Base-by-base conservation (phyloP, 2,329 filamentous ascomycete genomes). In the Epichloe typhina region DNA sequence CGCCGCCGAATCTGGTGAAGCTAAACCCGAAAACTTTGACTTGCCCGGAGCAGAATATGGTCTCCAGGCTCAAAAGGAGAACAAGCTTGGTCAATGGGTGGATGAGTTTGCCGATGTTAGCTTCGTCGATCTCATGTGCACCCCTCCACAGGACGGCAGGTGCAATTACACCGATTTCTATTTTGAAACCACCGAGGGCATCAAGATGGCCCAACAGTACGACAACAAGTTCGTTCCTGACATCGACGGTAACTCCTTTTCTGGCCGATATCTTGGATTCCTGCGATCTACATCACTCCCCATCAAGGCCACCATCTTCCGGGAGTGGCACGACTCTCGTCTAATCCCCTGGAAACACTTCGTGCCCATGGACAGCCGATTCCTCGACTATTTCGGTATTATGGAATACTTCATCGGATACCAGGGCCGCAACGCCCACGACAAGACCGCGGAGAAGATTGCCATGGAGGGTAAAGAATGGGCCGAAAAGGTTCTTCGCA, bases 301-400 rank as follows among this genome's bases (percentile, higher is more conserved):
- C 0, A 79, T 93, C 67, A 93, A 91, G 68, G 79, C 83, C 5
- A 88, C 86, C 0, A 70, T 91, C 21, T 93, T 83, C 67, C 75
- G 78, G 19, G 87, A 93, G 63, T 93, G 86, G 87, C 86, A 90
- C 60, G 86, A 90, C 62, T 77, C 75, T 43, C 74, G 86, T 3
- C 71, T 91, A 1, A 71, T 88, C 2, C 75, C 84, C 0, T 93
- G 87, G 86, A 80, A 80, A 59, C 87, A 93, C 65, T 91, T 87
- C 58, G 82, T 89, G 2, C 87, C 87, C 15, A 82, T 91, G 76
- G 84, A 89, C 61, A 85, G 79, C 59, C 77, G 81, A 1, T 89
- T 83, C 59, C 69, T 77, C 37, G 87, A 90, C 57, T 75, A 85
- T 58, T 89, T 82, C 54, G 81, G 78, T 42, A 81, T 88, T 50